Conservation (phyloP, 495 filamentous ascomycete genomes). For the Echria macrotheca region DNA sequence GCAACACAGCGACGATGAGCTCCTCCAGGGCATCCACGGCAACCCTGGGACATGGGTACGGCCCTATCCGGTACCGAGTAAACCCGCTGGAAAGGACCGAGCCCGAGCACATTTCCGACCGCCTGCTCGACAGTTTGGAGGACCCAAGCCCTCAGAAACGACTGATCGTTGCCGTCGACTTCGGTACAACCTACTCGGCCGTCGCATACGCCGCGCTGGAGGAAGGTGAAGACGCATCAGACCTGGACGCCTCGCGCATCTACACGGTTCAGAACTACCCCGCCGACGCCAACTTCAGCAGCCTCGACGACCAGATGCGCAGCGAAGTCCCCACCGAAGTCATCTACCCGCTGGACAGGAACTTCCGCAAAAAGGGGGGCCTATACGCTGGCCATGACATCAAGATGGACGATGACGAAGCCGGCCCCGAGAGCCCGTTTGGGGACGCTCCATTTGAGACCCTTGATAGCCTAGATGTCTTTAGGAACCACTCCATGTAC, state of each 20-base stretch:
- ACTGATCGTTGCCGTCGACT: conserved; percentile 3
- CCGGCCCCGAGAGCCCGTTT: background rate
- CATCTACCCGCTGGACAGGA: background rate
- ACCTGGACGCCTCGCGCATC: background rate
- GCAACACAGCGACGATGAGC: background rate
- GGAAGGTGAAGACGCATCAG: background rate
- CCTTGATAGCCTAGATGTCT: background rate
- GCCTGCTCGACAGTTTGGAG: background rate
- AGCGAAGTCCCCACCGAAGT: conserved; percentile 1
- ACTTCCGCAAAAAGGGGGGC: background rate
- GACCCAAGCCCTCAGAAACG: background rate
- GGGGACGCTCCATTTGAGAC: background rate
- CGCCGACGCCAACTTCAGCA: background rate
- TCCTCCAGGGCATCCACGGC: background rate
- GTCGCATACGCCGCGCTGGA: conserved; percentile 3
- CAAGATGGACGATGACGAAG: background rate
- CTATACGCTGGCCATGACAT: background rate
- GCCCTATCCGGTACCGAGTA: background rate
- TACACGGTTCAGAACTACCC: background rate
- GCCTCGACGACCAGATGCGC: background rate
- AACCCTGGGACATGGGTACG: background rate
- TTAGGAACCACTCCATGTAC: background rate
- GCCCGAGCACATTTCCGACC: background rate
- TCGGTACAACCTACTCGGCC: background rate
- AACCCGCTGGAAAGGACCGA: background rate